Percentiles rank a stretch among this genome's conserved stretches.
Conservation (phyloP, 225 moss, liverwort and hornwort species). For the Physcomitrium patens region DNA sequence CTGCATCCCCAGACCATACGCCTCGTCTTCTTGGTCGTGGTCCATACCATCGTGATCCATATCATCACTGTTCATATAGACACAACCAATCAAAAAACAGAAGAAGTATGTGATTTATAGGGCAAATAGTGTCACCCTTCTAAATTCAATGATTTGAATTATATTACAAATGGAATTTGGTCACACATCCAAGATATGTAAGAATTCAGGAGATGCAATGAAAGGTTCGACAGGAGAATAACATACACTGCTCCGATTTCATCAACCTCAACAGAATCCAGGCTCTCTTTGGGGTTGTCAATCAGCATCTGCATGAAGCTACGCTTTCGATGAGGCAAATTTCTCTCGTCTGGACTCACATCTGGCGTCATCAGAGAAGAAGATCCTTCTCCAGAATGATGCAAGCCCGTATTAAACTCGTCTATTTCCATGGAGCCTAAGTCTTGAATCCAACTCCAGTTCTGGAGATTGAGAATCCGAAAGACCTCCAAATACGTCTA, state of each 20-base stretch:
- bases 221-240: background rate
- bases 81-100: background rate
- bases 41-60: constrained; percentile 42
- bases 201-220: background rate
- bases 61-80: constrained; percentile 31
- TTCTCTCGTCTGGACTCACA: constrained; percentile 38
- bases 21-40: constrained; percentile 43
- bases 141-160: background rate
- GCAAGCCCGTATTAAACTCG: constrained; percentile 30
- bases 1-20: constrained; percentile 39
- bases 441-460: background rate
- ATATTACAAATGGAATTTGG: background rate
- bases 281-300: constrained; percentile 45
- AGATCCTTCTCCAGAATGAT: constrained; percentile 39
- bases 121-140: background rate
- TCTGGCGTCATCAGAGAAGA: constrained; percentile 39
- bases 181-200: background rate
- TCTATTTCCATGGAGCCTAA: constrained; percentile 27
- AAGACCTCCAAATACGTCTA: too few relatives aligned
- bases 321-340: constrained; percentile 63
- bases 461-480: too few relatives aligned
- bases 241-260: constrained; percentile 52
- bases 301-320: constrained; percentile 66
- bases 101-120: background rate
- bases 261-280: constrained; percentile 35